Evolutionary conservation across 2,329 filamentous ascomycete species (phyloP).

Genomic region (Pseudocercospora musae): DNA sequence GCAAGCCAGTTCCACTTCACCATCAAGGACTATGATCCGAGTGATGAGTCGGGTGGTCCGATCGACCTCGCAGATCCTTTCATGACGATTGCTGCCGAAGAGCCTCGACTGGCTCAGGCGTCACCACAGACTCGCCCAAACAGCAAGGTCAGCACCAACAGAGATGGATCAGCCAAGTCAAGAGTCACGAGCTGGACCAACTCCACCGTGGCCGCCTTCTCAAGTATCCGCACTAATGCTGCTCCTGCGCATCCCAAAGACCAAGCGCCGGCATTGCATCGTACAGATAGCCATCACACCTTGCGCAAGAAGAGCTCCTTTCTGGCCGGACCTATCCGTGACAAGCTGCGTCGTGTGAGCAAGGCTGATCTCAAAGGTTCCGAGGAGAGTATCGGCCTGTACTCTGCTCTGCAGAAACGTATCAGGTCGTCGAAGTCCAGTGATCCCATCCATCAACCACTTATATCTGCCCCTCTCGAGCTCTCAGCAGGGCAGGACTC

Average conservation of each 20-base stretch:
- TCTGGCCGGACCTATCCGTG: constrained; percentile 29
- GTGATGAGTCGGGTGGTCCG: constrained; percentile 8
- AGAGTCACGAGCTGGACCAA: constrained; percentile 70
- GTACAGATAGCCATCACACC: constrained; percentile 19
- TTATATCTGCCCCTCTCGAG: constrained; percentile 1
- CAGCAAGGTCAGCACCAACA: constrained; percentile 45
- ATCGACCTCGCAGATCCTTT: constrained; percentile 23
- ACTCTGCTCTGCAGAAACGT: constrained; percentile 53
- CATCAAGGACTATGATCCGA: constrained; percentile 16
- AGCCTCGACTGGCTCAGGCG: not conserved
- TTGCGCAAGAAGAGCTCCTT: constrained; percentile 33
- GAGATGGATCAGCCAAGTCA: constrained; percentile 54
- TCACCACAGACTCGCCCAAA: constrained; percentile 18
- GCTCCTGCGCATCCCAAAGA: constrained; percentile 8
- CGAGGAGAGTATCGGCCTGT: constrained; percentile 58
- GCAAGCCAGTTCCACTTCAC: constrained; percentile 34
- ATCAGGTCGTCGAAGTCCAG: constrained; percentile 44
- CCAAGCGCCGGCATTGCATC: not conserved
- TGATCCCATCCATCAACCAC: constrained; percentile 3
- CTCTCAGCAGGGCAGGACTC: not conserved
- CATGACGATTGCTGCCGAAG: constrained; percentile 13
- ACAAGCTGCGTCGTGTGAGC: constrained; percentile 30
- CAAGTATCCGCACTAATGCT: constrained; percentile 44
- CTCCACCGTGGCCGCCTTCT: constrained; percentile 57
- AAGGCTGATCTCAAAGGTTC: constrained; percentile 28